Percentiles rank a stretch among this genome's conserved stretches.
Evolutionary conservation across 352 stramenopile genomes (phyloP).

Genomic region (Pythium sukuiense): DNA sequence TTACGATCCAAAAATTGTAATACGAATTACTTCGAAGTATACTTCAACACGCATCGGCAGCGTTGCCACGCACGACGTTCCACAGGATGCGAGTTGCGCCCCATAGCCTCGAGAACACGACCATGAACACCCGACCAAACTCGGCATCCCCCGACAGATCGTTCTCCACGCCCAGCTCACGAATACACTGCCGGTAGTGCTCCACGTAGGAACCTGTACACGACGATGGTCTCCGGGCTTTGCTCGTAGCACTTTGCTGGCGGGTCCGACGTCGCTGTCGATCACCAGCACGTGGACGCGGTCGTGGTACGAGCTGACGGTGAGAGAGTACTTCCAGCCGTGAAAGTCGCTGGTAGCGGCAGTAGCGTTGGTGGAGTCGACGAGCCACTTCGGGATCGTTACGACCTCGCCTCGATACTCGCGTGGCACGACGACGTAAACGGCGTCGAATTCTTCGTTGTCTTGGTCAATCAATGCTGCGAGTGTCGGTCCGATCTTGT

Average conservation of each 20-base stretch:
- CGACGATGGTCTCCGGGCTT: constrained; percentile 57
- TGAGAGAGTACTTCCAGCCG: constrained; percentile 36
- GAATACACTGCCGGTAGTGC: constrained; percentile 61
- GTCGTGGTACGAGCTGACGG: constrained; percentile 36
- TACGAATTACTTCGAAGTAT: no score
- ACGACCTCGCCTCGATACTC: constrained; percentile 37
- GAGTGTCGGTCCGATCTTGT: constrained; percentile 39
- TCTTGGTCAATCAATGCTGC: constrained; percentile 42
- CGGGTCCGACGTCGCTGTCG: constrained; percentile 54
- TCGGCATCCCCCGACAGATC: constrained; percentile 49
- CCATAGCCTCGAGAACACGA: constrained; percentile 33
- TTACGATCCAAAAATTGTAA: no score
- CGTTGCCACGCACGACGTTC: constrained; percentile 1
- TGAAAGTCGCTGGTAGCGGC: constrained; percentile 22
- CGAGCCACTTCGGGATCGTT: constrained; percentile 45
- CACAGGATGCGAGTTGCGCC: constrained; percentile 8
- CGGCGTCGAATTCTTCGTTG: constrained; percentile 37
- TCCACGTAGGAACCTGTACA: constrained; percentile 66
- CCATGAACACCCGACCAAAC: constrained; percentile 43
- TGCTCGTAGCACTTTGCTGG: constrained; percentile 56
- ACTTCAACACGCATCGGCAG: no score
- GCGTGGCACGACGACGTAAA: constrained; percentile 53
- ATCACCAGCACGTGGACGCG: constrained; percentile 40
- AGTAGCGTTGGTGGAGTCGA: neutral
- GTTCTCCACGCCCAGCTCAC: constrained; percentile 41